phyloP scores from a whole-genome alignment of 2,329 filamentous ascomycete genomes.

The Fusarium protoensiforme region DNA sequence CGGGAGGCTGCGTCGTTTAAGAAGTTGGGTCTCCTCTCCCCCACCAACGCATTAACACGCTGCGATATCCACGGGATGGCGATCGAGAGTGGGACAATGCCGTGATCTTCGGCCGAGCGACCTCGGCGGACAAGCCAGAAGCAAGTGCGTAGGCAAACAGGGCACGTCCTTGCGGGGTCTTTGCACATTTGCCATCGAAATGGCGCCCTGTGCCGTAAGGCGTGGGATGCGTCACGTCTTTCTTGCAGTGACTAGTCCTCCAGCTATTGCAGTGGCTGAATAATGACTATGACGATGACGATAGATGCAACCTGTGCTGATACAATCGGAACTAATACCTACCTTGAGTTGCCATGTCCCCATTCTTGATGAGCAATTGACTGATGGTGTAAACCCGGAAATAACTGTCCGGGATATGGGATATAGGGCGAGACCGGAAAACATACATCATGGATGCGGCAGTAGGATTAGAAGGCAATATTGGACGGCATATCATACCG shows the following conservation, averaged over 20 bases:
- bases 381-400: not conserved
- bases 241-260: not conserved
- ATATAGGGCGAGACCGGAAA: not conserved
- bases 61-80: constrained; percentile 10
- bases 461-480: not conserved
- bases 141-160: not conserved
- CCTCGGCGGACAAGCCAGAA: not conserved
- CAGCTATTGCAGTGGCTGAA: not conserved
- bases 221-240: not conserved
- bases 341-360: not conserved
- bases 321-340: not conserved
- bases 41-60: not conserved
- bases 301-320: not conserved
- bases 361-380: not conserved
- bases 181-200: not conserved
- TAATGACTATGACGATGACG: not conserved
- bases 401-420: not conserved
- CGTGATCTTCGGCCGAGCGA: constrained; percentile 24
- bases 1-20: constrained; percentile 4
- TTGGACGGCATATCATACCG: not conserved
- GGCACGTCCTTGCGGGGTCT: not conserved
- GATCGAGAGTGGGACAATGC: constrained; percentile 30
- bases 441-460: not conserved
- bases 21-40: not conserved
- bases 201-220: not conserved